Evolutionary conservation across 176 grass and related monocot genomes (phyloP).

Genomic region (Secale cereale): DNA sequence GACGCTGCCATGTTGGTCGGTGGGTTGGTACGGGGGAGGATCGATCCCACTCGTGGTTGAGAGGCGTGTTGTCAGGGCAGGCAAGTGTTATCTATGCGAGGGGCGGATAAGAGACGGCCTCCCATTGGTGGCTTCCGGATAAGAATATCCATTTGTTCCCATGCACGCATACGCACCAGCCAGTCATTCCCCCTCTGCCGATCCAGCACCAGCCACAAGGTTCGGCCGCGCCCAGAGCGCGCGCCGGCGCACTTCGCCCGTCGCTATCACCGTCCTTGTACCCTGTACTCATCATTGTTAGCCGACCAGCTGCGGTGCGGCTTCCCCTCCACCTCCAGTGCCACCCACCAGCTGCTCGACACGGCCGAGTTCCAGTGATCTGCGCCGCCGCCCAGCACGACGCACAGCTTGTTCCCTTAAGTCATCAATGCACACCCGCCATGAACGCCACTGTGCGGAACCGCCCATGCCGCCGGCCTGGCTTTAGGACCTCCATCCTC

Average conservation of each 20-base stretch:
- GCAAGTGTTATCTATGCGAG: constrained; percentile 37
- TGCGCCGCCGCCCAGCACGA: background rate
- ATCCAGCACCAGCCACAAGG: background rate
- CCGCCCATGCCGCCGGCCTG: background rate
- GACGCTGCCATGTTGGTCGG: constrained; percentile 60
- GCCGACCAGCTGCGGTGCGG: background rate
- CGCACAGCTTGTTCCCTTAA: background rate
- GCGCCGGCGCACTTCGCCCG: background rate
- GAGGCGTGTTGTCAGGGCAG: constrained; percentile 25
- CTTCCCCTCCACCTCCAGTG: background rate
- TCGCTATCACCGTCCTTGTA: background rate
- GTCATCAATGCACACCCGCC: background rate
- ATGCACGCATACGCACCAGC: background rate
- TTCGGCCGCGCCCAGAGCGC: background rate
- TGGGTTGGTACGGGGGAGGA: background rate
- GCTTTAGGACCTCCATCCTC: background rate
- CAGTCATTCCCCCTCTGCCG: background rate
- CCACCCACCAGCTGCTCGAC: background rate
- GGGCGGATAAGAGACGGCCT: constrained; percentile 51
- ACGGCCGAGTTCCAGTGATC: background rate
- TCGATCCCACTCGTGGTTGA: background rate
- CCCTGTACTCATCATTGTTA: too few relatives aligned
- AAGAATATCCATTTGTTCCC: constrained; percentile 8
- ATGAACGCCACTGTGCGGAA: background rate
- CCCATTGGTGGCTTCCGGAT: constrained; percentile 65